Percentiles rank a stretch among this genome's conserved stretches.
Evolutionary conservation across 257 asterid species (phyloP).

Genomic region (Przewalskia tangutica): DNA sequence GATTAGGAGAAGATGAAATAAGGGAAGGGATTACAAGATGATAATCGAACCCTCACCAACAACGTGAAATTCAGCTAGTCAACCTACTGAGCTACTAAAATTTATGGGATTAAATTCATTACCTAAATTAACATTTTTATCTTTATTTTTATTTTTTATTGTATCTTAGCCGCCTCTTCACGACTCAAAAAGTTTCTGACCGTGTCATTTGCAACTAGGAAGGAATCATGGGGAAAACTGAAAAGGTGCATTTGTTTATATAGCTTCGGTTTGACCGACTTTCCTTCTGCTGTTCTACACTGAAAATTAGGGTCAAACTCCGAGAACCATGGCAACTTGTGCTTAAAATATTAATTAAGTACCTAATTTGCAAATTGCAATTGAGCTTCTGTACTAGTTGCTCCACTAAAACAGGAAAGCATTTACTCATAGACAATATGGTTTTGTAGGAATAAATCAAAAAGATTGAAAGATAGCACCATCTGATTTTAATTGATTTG

Average conservation of each 20-base stretch:
- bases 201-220: neutral
- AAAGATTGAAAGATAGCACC: no score
- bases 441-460: no score
- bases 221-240: neutral
- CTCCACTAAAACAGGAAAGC: neutral
- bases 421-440: neutral
- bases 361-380: neutral
- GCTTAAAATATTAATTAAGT: neutral
- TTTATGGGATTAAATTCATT: neutral
- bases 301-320: neutral
- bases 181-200: neutral
- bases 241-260: neutral
- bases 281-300: neutral
- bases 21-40: no score
- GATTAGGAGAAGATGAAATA: no score
- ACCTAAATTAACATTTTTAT: no score
- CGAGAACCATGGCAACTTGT: neutral
- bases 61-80: no score
- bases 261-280: neutral
- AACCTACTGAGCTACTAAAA: no score
- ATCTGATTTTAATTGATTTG: no score
- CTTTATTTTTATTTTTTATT: no score
- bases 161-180: neutral
- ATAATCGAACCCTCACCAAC: no score
- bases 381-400: neutral